These are phyloP conservation scores for Aspergillus carlsbadensis DNA, from an alignment of 495 filamentous ascomycete genomes.

Conservation along the genomic window DNA sequence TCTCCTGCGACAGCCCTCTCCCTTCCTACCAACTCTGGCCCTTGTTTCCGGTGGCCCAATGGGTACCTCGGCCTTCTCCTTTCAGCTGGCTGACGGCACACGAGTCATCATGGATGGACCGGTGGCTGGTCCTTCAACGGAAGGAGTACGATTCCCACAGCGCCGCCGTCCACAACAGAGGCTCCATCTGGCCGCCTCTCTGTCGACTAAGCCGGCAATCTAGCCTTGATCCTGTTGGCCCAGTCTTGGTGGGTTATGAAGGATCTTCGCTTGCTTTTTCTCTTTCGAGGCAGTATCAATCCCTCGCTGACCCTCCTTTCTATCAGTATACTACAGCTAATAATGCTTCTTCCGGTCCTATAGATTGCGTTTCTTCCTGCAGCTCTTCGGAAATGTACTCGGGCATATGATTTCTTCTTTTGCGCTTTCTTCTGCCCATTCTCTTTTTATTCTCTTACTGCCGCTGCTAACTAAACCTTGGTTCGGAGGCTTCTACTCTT, in stretches of 20 bases:
- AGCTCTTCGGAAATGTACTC: constrained; percentile 24
- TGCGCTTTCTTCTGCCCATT: constrained; percentile 3
- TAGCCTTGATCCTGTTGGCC: constrained; percentile 4
- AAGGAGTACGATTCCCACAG: constrained; percentile 12
- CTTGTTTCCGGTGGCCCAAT: constrained; percentile 14
- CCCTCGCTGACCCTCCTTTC: constrained; percentile 20
- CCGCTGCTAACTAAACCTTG: constrained; percentile 16
- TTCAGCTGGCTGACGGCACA: constrained; percentile 14
- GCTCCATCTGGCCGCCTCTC: constrained; percentile 15
- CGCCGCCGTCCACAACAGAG: constrained; percentile 12
- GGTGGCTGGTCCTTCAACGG: constrained; percentile 19
- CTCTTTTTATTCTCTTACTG: constrained; percentile 20
- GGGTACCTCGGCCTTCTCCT: constrained; percentile 4
- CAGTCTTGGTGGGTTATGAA: constrained; percentile 8
- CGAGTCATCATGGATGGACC: constrained; percentile 16
- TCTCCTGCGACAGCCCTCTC: constrained; percentile 11
- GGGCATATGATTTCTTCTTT: constrained; percentile 19
- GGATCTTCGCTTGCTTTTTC: constrained; percentile 19
- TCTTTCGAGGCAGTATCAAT: constrained; percentile 18
- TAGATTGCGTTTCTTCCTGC: constrained; percentile 21
- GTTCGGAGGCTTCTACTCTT: constrained; percentile 8
- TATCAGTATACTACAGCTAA: constrained; percentile 23
- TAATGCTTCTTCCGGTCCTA: constrained; percentile 16
- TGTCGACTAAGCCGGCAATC: constrained; percentile 8
- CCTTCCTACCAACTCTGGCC: constrained; percentile 1